Conservation (phyloP, 2,329 filamentous ascomycete genomes). For the Penicillium sp. region DNA sequence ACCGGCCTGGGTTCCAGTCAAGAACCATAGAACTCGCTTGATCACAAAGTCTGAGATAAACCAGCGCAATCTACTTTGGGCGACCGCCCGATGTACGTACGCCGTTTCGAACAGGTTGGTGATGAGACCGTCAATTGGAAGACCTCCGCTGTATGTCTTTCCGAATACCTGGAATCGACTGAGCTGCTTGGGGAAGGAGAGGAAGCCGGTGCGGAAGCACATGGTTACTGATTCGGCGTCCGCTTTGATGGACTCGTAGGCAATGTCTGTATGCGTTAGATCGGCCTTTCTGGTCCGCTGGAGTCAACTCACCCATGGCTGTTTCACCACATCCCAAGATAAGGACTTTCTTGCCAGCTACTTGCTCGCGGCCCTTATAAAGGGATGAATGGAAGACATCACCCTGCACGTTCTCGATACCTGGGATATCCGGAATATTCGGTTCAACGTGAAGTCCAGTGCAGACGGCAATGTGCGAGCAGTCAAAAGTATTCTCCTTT, state of each 20-base stretch:
- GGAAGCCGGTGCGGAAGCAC: constrained; percentile 16
- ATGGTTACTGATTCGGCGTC: constrained; percentile 14
- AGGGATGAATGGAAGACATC: constrained; percentile 16
- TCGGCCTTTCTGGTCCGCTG: not conserved
- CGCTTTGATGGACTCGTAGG: constrained; percentile 18
- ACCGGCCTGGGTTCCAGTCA: constrained; percentile 14
- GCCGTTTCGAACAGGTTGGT: constrained; percentile 16
- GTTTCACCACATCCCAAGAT: constrained; percentile 17
- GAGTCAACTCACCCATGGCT: constrained; percentile 12
- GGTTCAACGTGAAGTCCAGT: constrained; percentile 16
- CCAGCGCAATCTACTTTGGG: constrained; percentile 11
- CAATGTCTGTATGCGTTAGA: constrained; percentile 10
- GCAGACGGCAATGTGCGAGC: constrained; percentile 13
- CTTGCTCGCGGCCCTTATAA: constrained; percentile 12
- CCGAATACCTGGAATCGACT: constrained; percentile 15
- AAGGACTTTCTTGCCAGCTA: constrained; percentile 13
- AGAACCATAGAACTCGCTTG: constrained; percentile 14
- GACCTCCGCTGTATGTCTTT: constrained; percentile 12
- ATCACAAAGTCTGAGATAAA: constrained; percentile 14
- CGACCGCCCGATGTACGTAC: constrained; percentile 13
- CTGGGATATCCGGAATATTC: constrained; percentile 12
- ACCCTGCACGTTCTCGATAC: constrained; percentile 12
- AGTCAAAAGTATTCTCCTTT: constrained; percentile 5
- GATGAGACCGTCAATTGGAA: constrained; percentile 16
- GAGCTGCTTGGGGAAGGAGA: constrained; percentile 15